Evolutionary conservation across 106 monocot species (phyloP).

Genomic region (Dioscorea zingiberensis): DNA sequence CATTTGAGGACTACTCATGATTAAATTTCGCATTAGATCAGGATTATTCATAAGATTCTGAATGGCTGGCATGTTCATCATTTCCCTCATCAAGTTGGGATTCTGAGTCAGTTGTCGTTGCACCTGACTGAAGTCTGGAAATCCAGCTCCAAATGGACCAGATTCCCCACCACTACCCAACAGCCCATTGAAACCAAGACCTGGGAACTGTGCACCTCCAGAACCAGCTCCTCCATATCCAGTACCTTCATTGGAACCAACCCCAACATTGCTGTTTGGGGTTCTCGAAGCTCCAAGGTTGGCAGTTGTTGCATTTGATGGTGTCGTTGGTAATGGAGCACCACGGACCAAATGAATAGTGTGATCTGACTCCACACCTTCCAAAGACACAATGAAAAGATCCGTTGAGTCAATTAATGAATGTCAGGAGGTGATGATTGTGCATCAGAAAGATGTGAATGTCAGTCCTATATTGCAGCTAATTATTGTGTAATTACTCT

Average conservation of each 20-base stretch:
- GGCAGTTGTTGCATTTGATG: slow-evolving; percentile 24
- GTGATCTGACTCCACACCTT: slow-evolving; percentile 86
- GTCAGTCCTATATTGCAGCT: too few species aligned
- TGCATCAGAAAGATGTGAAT: too few species aligned
- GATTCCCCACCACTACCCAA: slow-evolving; percentile 24
- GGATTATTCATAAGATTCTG: slow-evolving; percentile 92
- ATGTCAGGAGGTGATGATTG: too few species aligned
- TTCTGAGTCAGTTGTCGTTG: slow-evolving; percentile 84
- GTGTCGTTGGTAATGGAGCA: slow-evolving; percentile 28
- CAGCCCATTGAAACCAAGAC: slow-evolving; percentile 43
- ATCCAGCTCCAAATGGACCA: slow-evolving; percentile 46
- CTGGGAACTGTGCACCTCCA: slow-evolving; percentile 46
- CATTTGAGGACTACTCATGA: slow-evolving; percentile 97
- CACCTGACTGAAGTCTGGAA: slow-evolving; percentile 73
- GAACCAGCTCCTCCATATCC: slow-evolving; percentile 27
- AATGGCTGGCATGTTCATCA: slow-evolving; percentile 80
- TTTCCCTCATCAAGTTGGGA: slow-evolving; percentile 86
- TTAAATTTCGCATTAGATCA: slow-evolving; percentile 80
- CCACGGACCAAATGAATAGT: slow-evolving; percentile 93
- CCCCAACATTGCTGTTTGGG: slow-evolving; percentile 4
- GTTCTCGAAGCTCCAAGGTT: slow-evolving; percentile 23
- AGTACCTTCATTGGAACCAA: slow-evolving; percentile 4
- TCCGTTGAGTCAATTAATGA: too few species aligned
- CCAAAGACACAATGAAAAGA: too few species aligned
- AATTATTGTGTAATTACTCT: too few species aligned